Evolutionary conservation across 805 yeast genomes (phyloP), one percentile per base, ranked within the genome.

Genomic region (Saccharomycopsis sp.): DNA sequence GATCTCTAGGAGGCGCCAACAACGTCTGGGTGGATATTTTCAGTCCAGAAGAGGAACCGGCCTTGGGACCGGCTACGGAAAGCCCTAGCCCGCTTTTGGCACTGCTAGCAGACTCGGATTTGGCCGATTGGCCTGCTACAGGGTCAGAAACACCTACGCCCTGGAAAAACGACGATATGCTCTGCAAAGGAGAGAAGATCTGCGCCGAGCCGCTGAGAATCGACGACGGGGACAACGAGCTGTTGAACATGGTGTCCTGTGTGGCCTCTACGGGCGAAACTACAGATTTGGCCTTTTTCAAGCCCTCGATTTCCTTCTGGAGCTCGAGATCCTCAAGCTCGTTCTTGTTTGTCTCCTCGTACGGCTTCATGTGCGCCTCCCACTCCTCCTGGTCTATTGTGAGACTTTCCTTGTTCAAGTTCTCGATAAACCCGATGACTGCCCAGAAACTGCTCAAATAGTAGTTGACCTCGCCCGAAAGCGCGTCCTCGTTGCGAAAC

Each of bases 361-460:
- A 67, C 41, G 63, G 62, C 54, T 63, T 76, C 74, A 71, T 76
- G 61, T 78, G 75, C 2, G 80, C 79, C 63, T 79, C 79, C 61
- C 74, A 85, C 62, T 85, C 90, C 47, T 79, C 81, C 56, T 82
- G 79, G 1, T 73, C 67, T 2, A 89, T 80, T 1, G 91, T 84
- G 51, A 91, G 73, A 24, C 83, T 79, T 1, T 80, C 77, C 40
- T 72, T 70, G 37, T 76, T 80, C 50, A 94, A 68, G 12, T 82
- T 79, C 57, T 83, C 81, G 8, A 94, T 80, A 67, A 90, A 94
- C 60, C 85, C 82, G 12, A 91, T 81, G 1, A 97, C 97, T 1
- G 95, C 95, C 65, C 87, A 89, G 24, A 92, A 71, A n/a, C 97
- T 88, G 29, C 96, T 88, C 56, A 94, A 73, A 67, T 94, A 94